These are phyloP conservation scores for Silene conica DNA, from an alignment of 148 eudicot species.

Conservation along the genomic window DNA sequence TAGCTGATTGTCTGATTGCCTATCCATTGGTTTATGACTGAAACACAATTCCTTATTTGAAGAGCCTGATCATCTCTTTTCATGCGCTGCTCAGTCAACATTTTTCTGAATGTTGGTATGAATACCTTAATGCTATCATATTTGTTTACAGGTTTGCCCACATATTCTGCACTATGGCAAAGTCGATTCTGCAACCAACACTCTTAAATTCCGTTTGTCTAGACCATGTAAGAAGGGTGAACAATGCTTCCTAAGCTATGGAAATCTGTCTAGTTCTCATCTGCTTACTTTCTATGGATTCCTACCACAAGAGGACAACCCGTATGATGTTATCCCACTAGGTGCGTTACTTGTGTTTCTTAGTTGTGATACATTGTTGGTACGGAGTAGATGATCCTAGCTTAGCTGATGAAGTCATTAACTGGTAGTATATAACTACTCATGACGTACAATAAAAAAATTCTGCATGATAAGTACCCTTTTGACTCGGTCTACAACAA, in stretches of 20 bases:
- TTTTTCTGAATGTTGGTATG: neutral
- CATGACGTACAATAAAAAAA: too few relatives aligned
- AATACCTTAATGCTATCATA: neutral
- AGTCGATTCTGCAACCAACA: constrained; percentile 56
- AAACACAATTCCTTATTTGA: too few relatives aligned
- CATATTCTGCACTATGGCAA: constrained; percentile 84
- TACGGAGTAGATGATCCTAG: too few relatives aligned
- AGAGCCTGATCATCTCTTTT: neutral
- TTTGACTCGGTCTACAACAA: too few relatives aligned
- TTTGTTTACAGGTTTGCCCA: constrained; percentile 57
- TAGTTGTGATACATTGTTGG: neutral
- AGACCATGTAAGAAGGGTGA: constrained; percentile 84
- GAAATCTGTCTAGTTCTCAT: constrained; percentile 82
- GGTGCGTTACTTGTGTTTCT: constrained; percentile 39
- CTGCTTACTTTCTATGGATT: constrained; percentile 87
- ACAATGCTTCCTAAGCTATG: constrained; percentile 84
- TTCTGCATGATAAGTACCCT: too few relatives aligned
- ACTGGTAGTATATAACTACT: too few relatives aligned
- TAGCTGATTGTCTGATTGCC: too few relatives aligned
- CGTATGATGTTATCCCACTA: constrained; percentile 74
- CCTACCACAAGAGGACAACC: constrained; percentile 58
- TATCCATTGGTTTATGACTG: too few relatives aligned
- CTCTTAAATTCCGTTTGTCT: constrained; percentile 67
- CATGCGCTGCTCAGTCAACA: neutral
- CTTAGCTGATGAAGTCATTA: too few relatives aligned